Evolutionary conservation across 139 green algal species (phyloP).

Genomic region (Picochlorum sp.): DNA sequence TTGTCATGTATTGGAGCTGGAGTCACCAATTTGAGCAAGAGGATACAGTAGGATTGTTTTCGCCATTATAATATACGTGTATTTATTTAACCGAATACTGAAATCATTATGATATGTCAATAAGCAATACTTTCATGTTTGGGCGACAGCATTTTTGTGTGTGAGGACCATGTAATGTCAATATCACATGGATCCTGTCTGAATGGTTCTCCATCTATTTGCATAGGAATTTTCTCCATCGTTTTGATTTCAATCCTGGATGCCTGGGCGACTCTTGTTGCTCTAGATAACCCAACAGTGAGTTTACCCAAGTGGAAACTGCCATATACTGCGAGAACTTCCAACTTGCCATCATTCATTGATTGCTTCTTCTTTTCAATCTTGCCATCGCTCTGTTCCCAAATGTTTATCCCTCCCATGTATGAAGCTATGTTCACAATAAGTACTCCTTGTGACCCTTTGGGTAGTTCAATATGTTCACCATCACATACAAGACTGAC

Average conservation of each 20-base stretch:
- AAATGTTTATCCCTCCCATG: conserved; percentile 59
- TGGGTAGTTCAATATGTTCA: conserved; percentile 36
- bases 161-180: conserved; percentile 17
- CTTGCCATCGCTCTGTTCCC: conserved; percentile 14
- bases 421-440: conserved; percentile 67
- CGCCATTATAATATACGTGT: background rate
- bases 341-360: conserved; percentile 35
- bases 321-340: conserved; percentile 67
- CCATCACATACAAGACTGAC: conserved; percentile 62
- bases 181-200: conserved; percentile 36
- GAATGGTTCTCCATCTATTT: conserved; percentile 74
- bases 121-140: conserved; percentile 34
- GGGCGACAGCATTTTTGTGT: conserved; percentile 52
- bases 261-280: conserved; percentile 55
- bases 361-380: conserved; percentile 17
- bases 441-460: conserved; percentile 57
- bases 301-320: conserved; percentile 70
- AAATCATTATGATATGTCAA: conserved; percentile 1
- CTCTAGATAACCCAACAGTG: conserved; percentile 54
- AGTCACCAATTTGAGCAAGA: conserved; percentile 74
- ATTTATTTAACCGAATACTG: background rate
- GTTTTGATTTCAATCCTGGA: conserved; percentile 27
- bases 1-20: conserved; percentile 81
- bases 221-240: conserved; percentile 45
- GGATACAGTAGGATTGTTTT: conserved; percentile 23